A percentile compares a stretch with the other conserved stretches of the same genome.
Evolutionary conservation across 2,329 filamentous ascomycete species (phyloP).

Genomic region (Ophiostoma sp.): DNA sequence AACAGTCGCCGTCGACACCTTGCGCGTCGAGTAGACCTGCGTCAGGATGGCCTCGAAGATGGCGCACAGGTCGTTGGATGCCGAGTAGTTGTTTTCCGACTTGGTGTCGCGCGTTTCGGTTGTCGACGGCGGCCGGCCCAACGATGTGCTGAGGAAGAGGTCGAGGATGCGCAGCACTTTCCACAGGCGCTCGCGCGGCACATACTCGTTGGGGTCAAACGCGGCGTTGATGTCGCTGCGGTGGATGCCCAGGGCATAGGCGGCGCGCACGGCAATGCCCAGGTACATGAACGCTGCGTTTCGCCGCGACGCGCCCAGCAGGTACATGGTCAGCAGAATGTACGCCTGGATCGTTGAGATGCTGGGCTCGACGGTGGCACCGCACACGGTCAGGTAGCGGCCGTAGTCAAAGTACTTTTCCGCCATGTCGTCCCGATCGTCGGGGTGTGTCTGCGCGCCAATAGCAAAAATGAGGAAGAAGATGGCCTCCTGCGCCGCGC

Average conservation of each 20-base stretch:
- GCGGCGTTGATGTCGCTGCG: conserved; percentile 30
- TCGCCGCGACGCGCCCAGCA: conserved; percentile 53
- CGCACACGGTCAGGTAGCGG: conserved; percentile 41
- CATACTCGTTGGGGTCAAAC: conserved; percentile 30
- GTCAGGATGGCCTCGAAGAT: conserved; percentile 38
- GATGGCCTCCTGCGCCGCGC: conserved; percentile 19
- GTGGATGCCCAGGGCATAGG: conserved; percentile 54
- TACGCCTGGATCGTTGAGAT: conserved; percentile 49
- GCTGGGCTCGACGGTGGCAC: conserved; percentile 50
- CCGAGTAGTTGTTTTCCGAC: conserved; percentile 29
- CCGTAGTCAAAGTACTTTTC: conserved; percentile 28
- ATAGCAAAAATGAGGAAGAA: conserved; percentile 29
- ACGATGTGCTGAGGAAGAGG: conserved; percentile 34
- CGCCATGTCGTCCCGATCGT: conserved; percentile 23
- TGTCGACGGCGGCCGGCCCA: conserved; percentile 35
- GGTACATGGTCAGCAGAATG: conserved; percentile 54
- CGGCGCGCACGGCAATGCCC: conserved; percentile 53
- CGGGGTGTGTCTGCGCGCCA: conserved; percentile 27
- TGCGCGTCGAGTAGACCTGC: conserved; percentile 35
- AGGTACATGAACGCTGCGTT: conserved; percentile 61
- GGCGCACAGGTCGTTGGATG: conserved; percentile 34
- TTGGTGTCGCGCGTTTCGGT: conserved; percentile 31
- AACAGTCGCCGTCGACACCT: conserved; percentile 30
- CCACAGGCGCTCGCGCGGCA: conserved; percentile 34
- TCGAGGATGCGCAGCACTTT: conserved; percentile 35